Conservation (phyloP, 2,329 filamentous ascomycete species). For the Hymenoscyphus fraxineus region DNA sequence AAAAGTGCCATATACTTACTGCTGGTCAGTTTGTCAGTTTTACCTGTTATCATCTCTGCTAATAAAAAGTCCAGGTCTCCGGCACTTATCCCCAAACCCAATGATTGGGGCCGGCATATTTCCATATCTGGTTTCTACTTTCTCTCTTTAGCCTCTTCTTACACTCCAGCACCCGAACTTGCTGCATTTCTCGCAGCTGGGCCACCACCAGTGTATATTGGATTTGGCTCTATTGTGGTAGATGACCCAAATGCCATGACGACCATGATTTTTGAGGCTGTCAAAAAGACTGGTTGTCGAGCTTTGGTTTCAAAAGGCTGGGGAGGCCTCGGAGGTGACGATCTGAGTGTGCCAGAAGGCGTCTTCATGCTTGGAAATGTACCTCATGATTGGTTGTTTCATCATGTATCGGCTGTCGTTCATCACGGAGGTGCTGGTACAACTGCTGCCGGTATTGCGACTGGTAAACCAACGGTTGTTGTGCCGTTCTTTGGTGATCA, state of each 20-base stretch:
- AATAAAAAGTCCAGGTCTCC: slow-evolving; percentile 51
- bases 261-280: slow-evolving; percentile 66
- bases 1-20: slow-evolving; percentile 82
- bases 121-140: slow-evolving; percentile 76
- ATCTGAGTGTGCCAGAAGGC: slow-evolving; percentile 65
- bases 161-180: slow-evolving; percentile 62
- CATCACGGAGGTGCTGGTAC: slow-evolving; percentile 88
- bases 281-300: slow-evolving; percentile 63
- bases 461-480: slow-evolving; percentile 75
- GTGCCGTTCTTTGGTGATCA: slow-evolving; percentile 87
- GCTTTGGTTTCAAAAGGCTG: slow-evolving; percentile 84
- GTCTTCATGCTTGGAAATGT: slow-evolving; percentile 82
- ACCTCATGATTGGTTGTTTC: slow-evolving; percentile 87
- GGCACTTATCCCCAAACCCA: slow-evolving; percentile 71
- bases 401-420: slow-evolving; percentile 74
- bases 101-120: slow-evolving; percentile 70
- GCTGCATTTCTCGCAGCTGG: slow-evolving; percentile 63
- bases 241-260: slow-evolving; percentile 72
- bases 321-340: slow-evolving; percentile 76
- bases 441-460: slow-evolving; percentile 78
- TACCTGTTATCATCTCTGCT: too few species aligned
- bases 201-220: slow-evolving; percentile 73
- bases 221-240: slow-evolving; percentile 79
- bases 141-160: slow-evolving; percentile 63
- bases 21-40: slow-evolving; percentile 53